Percentiles rank a stretch among this genome's conserved stretches.
These are phyloP conservation scores for Candida palmyrensis DNA, from an alignment of 805 yeast species.

Conservation along the genomic window DNA sequence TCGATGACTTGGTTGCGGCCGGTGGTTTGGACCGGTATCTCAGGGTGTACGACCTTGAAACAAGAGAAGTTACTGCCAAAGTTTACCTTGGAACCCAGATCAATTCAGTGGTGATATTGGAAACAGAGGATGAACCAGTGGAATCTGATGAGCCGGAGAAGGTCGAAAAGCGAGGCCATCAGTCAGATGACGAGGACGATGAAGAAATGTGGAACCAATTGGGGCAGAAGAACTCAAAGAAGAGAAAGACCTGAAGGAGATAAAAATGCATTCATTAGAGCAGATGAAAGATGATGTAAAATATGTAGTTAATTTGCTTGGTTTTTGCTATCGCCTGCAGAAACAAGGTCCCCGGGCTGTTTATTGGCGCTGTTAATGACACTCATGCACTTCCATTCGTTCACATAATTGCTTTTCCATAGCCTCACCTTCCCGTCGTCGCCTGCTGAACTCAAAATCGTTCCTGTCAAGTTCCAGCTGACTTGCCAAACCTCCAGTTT, in stretches of 20 bases:
- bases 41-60: constrained; percentile 62
- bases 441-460: constrained; percentile 88
- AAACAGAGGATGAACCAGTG: constrained; percentile 37
- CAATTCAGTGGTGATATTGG: constrained; percentile 45
- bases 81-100: constrained; percentile 75
- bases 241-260: constrained; percentile 6
- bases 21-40: constrained; percentile 89
- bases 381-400: constrained; percentile 88
- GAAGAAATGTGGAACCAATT: constrained; percentile 37
- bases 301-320: no score
- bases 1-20: constrained; percentile 49
- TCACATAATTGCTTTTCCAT: constrained; percentile 85
- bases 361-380: constrained; percentile 38
- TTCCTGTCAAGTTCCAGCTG: constrained; percentile 91
- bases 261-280: constrained; percentile 2
- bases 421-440: constrained; percentile 89
- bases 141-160: constrained; percentile 21
- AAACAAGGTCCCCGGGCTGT: no score
- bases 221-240: constrained; percentile 24
- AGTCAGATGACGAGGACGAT: constrained; percentile 21
- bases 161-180: constrained; percentile 6
- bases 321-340: no score
- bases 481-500: constrained; percentile 94
- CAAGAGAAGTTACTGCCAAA: constrained; percentile 61
- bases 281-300: neutral